A percentile compares a stretch with the other conserved stretches of the same genome.
These are phyloP conservation scores for Hypoxylon sp. DNA, from an alignment of 2,329 filamentous ascomycete genomes.

Conservation along the genomic window DNA sequence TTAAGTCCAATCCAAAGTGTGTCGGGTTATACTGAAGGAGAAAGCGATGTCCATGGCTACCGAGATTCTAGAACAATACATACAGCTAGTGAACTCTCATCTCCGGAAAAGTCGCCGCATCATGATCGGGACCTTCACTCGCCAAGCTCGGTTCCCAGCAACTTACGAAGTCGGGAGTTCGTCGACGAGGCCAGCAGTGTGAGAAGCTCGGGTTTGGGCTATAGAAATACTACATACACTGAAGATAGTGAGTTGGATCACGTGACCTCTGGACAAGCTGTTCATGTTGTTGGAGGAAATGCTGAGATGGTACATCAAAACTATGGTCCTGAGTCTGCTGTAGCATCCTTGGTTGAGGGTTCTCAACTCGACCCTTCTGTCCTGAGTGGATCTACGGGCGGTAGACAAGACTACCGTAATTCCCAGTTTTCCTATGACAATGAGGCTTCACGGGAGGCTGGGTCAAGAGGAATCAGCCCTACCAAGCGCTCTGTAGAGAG, in stretches of 20 bases:
- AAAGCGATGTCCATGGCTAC: constrained; percentile 70
- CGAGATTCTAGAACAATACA: constrained; percentile 71
- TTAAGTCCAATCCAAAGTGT: constrained; percentile 94
- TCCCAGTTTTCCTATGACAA: constrained; percentile 54
- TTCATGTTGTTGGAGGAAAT: constrained; percentile 79
- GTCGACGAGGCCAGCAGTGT: constrained; percentile 73
- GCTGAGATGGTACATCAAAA: constrained; percentile 82
- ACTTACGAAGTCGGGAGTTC: constrained; percentile 65
- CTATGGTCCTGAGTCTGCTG: constrained; percentile 85
- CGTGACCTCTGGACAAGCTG: constrained; percentile 76
- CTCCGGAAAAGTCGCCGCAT: constrained; percentile 70
- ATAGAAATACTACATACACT: constrained; percentile 66
- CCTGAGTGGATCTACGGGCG: constrained; percentile 71
- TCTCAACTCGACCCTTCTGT: constrained; percentile 78
- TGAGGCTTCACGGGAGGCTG: constrained; percentile 21
- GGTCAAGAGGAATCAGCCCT: constrained; percentile 58
- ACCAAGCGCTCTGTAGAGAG: constrained; percentile 60
- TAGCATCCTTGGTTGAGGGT: constrained; percentile 87
- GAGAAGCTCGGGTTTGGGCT: constrained; percentile 69
- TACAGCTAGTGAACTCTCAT: constrained; percentile 68
- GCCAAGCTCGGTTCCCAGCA: constrained; percentile 69
- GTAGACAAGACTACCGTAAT: constrained; percentile 64
- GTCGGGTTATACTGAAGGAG: constrained; percentile 84
- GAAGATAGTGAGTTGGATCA: constrained; percentile 72
- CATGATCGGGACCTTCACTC: constrained; percentile 63